Conservation (phyloP, 345 rosid species). For the Adansonia digitata region DNA sequence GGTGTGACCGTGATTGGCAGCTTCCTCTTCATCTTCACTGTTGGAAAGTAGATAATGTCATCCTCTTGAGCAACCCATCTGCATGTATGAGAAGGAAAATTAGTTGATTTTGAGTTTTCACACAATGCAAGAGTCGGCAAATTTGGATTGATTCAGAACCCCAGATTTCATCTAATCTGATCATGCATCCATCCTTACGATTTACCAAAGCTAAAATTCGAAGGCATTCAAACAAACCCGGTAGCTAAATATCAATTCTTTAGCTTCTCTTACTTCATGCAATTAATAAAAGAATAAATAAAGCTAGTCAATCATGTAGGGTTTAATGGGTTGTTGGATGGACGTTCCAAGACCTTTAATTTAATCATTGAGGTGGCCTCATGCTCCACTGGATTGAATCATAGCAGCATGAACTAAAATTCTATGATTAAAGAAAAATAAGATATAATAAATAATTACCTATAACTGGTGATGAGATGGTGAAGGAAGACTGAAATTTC, state of each 20-base stretch:
- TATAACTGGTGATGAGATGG: conserved; percentile 70
- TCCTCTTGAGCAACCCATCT: conserved; percentile 69
- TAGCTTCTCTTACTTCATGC: too few species aligned
- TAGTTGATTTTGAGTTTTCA: background rate
- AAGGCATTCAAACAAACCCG: too few species aligned
- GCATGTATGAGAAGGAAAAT: background rate
- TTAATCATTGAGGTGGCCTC: too few species aligned
- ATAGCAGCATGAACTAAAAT: background rate
- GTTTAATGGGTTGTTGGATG: too few species aligned
- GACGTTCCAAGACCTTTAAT: too few species aligned
- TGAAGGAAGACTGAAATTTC: conserved; percentile 91
- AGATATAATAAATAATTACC: conserved; percentile 26
- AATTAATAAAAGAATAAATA: too few species aligned
- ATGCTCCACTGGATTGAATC: background rate
- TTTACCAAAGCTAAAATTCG: too few species aligned
- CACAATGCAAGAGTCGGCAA: background rate
- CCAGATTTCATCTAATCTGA: too few species aligned
- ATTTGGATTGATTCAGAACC: background rate
- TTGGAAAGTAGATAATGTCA: conserved; percentile 58
- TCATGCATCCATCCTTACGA: too few species aligned
- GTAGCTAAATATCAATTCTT: too few species aligned
- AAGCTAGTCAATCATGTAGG: too few species aligned
- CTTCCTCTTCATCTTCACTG: conserved; percentile 62
- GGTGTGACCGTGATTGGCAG: conserved; percentile 50
- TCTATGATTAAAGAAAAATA: background rate